Percentiles rank a stretch among this genome's conserved stretches.
Evolutionary conservation across 176 grass and related monocot species (phyloP).

Genomic region (Leersia perrieri): DNA sequence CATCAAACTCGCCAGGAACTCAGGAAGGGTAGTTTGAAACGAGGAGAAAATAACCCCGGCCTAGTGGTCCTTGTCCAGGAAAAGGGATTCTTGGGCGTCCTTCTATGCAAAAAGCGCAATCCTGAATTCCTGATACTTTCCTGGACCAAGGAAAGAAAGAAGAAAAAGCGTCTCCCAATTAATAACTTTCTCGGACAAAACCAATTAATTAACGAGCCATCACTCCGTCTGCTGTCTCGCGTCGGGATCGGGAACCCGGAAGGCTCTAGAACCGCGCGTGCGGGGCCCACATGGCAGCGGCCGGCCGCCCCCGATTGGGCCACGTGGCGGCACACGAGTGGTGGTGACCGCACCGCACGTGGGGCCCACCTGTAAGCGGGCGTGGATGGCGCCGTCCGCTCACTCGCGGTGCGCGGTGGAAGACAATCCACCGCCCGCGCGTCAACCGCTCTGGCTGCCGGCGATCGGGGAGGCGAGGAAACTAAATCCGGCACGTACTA

Average conservation of each 20-base stretch:
- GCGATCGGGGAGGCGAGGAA: conserved; percentile 7
- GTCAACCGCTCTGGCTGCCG: conserved; percentile 32
- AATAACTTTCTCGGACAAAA: not conserved
- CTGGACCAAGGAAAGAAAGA: not conserved
- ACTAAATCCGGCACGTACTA: not conserved
- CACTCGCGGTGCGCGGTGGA: conserved; percentile 12
- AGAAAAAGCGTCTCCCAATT: not conserved
- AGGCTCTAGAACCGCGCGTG: conserved; percentile 46
- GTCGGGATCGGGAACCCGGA: conserved; percentile 33
- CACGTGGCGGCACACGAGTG: conserved; percentile 16
- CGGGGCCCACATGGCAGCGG: not conserved
- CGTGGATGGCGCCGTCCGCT: not conserved
- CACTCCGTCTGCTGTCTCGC: conserved; percentile 16
- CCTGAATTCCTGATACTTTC: not conserved
- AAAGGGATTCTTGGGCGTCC: not conserved
- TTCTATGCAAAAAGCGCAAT: conserved; percentile 29
- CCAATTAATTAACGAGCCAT: not conserved
- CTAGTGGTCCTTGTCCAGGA: conserved; percentile 2
- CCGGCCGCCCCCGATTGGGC: not conserved
- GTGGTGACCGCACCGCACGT: not conserved
- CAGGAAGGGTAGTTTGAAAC: not conserved
- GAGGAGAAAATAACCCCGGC: not conserved
- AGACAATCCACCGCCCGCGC: not conserved
- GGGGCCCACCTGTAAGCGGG: not conserved
- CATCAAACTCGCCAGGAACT: too few species aligned